Conservation (phyloP, 1,284 basidiomycete species). For the Mycena citricolor region DNA sequence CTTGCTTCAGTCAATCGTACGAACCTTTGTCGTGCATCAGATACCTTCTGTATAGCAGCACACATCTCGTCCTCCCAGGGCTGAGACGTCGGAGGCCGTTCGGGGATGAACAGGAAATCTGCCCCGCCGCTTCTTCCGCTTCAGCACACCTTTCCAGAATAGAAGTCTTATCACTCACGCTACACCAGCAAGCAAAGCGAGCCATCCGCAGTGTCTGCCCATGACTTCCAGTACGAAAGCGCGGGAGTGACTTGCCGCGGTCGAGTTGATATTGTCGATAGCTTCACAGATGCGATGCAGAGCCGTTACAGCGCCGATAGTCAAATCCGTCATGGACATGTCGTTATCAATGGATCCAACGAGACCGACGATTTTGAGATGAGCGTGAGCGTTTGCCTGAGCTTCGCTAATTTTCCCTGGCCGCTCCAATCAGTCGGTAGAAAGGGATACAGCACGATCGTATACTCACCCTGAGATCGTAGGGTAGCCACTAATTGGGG, state of each 20-base stretch:
- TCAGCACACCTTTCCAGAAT: slow-evolving; percentile 22
- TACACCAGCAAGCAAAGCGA: slow-evolving; percentile 91
- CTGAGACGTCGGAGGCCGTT: slow-evolving; percentile 76
- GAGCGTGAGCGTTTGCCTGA: slow-evolving; percentile 70
- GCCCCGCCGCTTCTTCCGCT: slow-evolving; percentile 71
- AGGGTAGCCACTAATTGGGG: slow-evolving; percentile 77
- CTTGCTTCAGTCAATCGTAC: slow-evolving; percentile 2
- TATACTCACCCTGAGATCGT: slow-evolving; percentile 49
- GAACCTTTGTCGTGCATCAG: slow-evolving; percentile 30
- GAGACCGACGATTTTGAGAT: slow-evolving; percentile 95
- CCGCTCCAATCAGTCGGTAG: slow-evolving; percentile 4
- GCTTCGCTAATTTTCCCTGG: slow-evolving; percentile 73
- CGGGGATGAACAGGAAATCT: slow-evolving; percentile 97
- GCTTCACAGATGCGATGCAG: slow-evolving; percentile 96
- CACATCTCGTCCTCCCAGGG: slow-evolving; percentile 95
- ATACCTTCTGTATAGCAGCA: slow-evolving; percentile 75
- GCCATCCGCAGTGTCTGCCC: slow-evolving; percentile 98
- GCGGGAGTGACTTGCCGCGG: slow-evolving; percentile 92
- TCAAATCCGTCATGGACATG: slow-evolving; percentile 96
- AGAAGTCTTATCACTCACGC: slow-evolving; percentile 56
- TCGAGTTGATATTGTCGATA: slow-evolving; percentile 97
- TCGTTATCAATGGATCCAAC: slow-evolving; percentile 99
- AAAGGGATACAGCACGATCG: background rate
- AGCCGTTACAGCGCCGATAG: slow-evolving; percentile 95
- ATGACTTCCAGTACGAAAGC: slow-evolving; percentile 99